Conservation (phyloP, 768 basidiomycete genomes). For the Agaricus subrufescens region DNA sequence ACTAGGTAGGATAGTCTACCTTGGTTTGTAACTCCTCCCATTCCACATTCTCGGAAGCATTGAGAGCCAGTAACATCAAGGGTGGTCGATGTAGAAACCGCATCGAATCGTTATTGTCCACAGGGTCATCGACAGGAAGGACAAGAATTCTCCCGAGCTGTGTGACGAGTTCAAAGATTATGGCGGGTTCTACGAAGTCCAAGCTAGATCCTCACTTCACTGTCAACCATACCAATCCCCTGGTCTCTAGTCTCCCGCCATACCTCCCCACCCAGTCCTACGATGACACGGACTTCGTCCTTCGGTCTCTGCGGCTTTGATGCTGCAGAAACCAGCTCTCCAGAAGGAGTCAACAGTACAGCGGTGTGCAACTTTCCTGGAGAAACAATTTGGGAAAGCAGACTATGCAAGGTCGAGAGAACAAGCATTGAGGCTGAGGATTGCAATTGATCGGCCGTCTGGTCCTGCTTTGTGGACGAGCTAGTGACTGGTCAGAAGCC, state of each 20-base stretch:
- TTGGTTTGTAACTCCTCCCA: conserved; percentile 65
- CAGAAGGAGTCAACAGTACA: conserved; percentile 66
- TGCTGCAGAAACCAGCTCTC: conserved; percentile 67
- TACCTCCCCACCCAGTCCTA: conserved; percentile 68
- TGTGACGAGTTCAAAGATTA: conserved; percentile 1
- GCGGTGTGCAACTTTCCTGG: conserved; percentile 66
- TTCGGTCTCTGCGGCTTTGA: conserved; percentile 53
- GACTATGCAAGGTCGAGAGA: conserved; percentile 59
- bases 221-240: conserved; percentile 69
- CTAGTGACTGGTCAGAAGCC: too few species aligned
- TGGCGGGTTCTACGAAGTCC: background rate
- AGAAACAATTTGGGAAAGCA: conserved; percentile 58
- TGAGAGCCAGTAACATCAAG: conserved; percentile 66
- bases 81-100: conserved; percentile 35
- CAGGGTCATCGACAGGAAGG: conserved; percentile 49
- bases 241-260: conserved; percentile 73
- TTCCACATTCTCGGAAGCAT: conserved; percentile 52
- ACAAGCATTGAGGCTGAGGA: conserved; percentile 49
- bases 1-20: conserved; percentile 30
- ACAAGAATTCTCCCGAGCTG: conserved; percentile 73
- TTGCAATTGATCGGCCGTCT: background rate
- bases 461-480: too few species aligned
- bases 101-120: conserved; percentile 20
- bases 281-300: conserved; percentile 69
- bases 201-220: conserved; percentile 49